Evolutionary conservation across 176 grass and related monocot species (phyloP), one percentile per base, ranked within the genome.

Genomic region (Microstegium vimineum): DNA sequence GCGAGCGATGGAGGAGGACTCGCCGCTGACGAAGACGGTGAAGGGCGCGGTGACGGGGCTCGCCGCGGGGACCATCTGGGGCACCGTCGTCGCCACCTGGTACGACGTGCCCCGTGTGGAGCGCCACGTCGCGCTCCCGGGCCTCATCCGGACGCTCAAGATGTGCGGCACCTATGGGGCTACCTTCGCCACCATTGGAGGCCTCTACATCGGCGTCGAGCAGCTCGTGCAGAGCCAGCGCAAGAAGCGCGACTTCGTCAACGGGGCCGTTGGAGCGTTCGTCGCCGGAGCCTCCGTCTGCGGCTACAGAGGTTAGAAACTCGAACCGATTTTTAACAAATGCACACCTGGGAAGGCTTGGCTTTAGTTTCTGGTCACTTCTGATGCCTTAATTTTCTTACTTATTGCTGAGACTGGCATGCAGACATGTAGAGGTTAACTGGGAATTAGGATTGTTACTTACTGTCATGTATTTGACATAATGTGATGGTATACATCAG

Each of bases 91-190:
- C 23, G 97, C 97, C 40, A 94, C 97, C 30, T 99, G 97, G 97
- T 87, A 96, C 43, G 97, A 99, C 81, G 97, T 99, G 87, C 97
- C 96, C 23, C 89, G 97, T 25, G 97, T 99, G 11, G 97, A 99
- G 89, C 92, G 93, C 81, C 88, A 89, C 22, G 87, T 99, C 42
- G 97, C 93, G 41, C 97, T 99, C 5, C 97, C 97, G 20, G 97
- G 97, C 15, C 71, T 99, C 83, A 71, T 99, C 49, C 87, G 93
- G 52, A 99, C 97, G 20, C 85, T 99, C 83, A 99, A 90, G 90
- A 90, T 99, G 91, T 99, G 97, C 71, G 91, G 97, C 16, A 95
- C 74, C 81, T 95, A 89, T 37, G 97, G 97, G 54, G 84, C 85
- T 42, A 94, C 97, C 12, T 99, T 96, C 82, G 97, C 91, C 13